A percentile compares a stretch with the other conserved stretches of the same genome.
phyloP scores from a whole-genome alignment of 2,329 filamentous ascomycete species.

The Neofusicoccum laricinum region DNA sequence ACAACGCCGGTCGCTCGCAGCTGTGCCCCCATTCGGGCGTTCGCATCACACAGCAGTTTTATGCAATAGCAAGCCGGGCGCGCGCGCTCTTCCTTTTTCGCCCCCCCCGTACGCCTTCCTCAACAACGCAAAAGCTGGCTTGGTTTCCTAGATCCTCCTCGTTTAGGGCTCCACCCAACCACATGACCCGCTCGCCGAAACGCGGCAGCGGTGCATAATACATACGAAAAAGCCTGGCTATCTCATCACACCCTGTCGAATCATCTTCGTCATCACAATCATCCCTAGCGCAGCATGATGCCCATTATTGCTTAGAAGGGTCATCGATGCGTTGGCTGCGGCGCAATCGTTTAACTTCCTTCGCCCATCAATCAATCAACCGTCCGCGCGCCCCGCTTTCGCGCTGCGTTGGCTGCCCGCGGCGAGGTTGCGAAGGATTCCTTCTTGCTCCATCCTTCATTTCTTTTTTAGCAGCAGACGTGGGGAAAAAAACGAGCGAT shows the following conservation, averaged over 20 bases:
- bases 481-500: not conserved
- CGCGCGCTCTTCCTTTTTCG: too few relatives aligned
- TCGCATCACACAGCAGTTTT: not conserved
- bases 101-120: not conserved
- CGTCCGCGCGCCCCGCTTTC: too few relatives aligned
- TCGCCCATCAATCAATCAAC: too few relatives aligned
- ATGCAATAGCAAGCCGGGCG: not conserved
- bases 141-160: not conserved
- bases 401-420: not conserved
- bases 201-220: not conserved
- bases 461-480: not conserved
- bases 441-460: not conserved
- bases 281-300: not conserved
- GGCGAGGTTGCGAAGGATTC: not conserved
- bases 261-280: constrained; percentile 3
- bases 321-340: constrained; percentile 1
- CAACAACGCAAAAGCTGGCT: not conserved
- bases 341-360: not conserved
- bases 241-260: not conserved
- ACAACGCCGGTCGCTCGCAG: not conserved
- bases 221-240: not conserved
- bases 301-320: not conserved
- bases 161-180: not conserved
- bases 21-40: not conserved
- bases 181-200: not conserved